Base-by-base conservation (phyloP, 208 protist species). In the Crithidia expoeki region DNA sequence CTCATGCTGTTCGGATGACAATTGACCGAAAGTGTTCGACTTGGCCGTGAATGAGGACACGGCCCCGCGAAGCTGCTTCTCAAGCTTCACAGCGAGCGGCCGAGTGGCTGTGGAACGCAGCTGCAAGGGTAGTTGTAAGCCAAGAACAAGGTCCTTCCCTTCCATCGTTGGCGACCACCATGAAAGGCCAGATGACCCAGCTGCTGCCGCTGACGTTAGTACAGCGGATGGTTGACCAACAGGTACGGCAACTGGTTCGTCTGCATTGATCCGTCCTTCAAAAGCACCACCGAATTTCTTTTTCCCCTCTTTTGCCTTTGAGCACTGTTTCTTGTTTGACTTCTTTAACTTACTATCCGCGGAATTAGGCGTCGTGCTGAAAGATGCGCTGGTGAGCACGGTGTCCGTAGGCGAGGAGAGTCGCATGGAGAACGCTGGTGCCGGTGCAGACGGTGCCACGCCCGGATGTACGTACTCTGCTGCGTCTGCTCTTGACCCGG, bases 131-230 rank as follows among this genome's bases (percentile, higher is more conserved):
- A 76, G 38, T 21, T 67, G 72, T 1, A 76, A 57, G 3, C 72
- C 72, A 0, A 76, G 33, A 1, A 76, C 72, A 10, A 76, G 60
- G 50, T 50, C 34, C 44, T 66, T 40, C 14, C 72, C 72, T 14
- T 76, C 63, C 36, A 76, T 17, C 47, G 64, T 53, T 23, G 64
- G 56, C 4, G 62, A 40, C 72, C 72, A 76, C 72, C 72, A 71
- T 21, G 63, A 33, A 12, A 46, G 71, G 23, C 16, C 23, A n/a
- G 2, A 17, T 23, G 47, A 19, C 30, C 21, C 30, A 2, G 46
- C 28, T 11, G 36, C 36, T 14, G 36, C 36, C 36, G 36, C 36
- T 14, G 36, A 12, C 36, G 12, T 5, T 12, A 12, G 36, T 40
- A 12, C 12, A 12, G 36, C 36, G 9, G 9, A 40, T 12, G 46